Conservation (phyloP, 345 rosid genomes). For the Pelargonium nanum region DNA sequence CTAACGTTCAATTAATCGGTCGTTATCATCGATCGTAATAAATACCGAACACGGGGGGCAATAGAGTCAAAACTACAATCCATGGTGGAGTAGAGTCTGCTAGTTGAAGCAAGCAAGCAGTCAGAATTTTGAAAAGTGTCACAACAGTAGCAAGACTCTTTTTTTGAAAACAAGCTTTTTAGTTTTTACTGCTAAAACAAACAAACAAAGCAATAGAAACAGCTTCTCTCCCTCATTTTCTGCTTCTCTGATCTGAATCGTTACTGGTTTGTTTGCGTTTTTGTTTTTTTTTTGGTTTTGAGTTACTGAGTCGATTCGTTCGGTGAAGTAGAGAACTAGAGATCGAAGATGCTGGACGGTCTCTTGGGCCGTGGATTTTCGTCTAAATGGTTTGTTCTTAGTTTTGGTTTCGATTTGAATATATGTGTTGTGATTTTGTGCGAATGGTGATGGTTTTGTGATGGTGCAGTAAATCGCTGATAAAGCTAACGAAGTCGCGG, state of each 20-base stretch:
- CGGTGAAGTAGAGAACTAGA: slow-evolving; percentile 3
- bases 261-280: too few species aligned
- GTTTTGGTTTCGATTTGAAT: not conserved
- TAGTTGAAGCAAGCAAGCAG: not conserved
- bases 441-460: not conserved
- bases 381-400: slow-evolving; percentile 49
- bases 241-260: too few species aligned
- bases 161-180: slow-evolving; percentile 13
- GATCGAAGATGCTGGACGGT: slow-evolving; percentile 71
- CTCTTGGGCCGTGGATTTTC: slow-evolving; percentile 72
- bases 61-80: slow-evolving; percentile 8
- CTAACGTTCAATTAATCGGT: slow-evolving; percentile 2
- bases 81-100: not conserved
- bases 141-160: too few species aligned
- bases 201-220: too few species aligned
- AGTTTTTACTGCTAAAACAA: not conserved
- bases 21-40: not conserved
- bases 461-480: slow-evolving; percentile 59
- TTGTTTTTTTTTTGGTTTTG: too few species aligned
- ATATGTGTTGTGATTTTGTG: not conserved
- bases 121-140: not conserved
- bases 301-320: slow-evolving; percentile 7
- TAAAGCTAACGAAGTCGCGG: slow-evolving; percentile 64
- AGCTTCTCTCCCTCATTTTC: not conserved
- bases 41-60: too few species aligned